phyloP scores from a whole-genome alignment of 106 monocot genomes.

The Dioscorea alata region DNA sequence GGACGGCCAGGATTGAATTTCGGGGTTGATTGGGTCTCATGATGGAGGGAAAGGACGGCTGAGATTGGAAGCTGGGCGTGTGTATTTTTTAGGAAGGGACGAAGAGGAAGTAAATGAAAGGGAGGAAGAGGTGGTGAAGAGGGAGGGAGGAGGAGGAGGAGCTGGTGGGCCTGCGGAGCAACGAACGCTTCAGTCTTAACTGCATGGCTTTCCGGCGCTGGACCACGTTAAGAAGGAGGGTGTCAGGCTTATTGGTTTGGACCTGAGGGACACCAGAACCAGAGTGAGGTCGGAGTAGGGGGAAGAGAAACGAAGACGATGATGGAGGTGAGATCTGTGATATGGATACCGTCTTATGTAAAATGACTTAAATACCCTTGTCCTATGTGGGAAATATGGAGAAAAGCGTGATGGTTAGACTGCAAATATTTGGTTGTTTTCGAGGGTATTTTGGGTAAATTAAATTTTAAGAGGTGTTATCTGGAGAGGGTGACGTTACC shows the following conservation, averaged over 20 bases:
- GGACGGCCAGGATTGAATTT: conserved; percentile 18
- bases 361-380: conserved; percentile 7
- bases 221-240: not conserved
- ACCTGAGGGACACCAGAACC: conserved; percentile 4
- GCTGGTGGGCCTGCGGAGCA: conserved; percentile 24
- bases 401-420: not conserved
- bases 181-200: conserved; percentile 3
- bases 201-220: conserved; percentile 18
- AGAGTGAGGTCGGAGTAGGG: not conserved
- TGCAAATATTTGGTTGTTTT: not conserved
- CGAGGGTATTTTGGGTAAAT: not conserved
- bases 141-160: conserved; percentile 23
- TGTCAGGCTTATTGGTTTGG: not conserved
- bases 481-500: conserved; percentile 1
- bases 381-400: no score
- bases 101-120: conserved; percentile 58
- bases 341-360: not conserved
- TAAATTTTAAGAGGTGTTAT: not conserved
- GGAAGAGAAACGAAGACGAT: not conserved
- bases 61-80: not conserved
- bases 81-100: conserved; percentile 47
- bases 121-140: conserved; percentile 32
- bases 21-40: not conserved
- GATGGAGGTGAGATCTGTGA: not conserved
- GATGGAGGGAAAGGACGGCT: not conserved